A percentile compares a stretch with the other conserved stretches of the same genome.
These are phyloP conservation scores for Coemansia umbellata DNA, from an alignment of 192 early-diverging fungal species.

Conservation along the genomic window DNA sequence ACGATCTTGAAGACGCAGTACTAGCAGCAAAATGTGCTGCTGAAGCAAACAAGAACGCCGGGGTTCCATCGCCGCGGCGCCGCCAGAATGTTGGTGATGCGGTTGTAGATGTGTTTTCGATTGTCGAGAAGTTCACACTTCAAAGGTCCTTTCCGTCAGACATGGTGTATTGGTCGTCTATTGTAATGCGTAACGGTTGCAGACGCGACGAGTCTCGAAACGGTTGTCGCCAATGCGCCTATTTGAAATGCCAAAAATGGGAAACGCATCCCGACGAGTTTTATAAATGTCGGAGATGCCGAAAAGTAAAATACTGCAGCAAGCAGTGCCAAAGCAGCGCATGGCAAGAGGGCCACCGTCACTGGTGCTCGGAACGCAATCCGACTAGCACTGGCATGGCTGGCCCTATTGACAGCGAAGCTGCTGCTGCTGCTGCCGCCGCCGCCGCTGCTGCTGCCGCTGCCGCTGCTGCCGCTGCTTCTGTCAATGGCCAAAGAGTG, in stretches of 20 bases:
- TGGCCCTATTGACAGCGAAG: slow-evolving; percentile 9
- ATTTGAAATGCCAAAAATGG: slow-evolving; percentile 75
- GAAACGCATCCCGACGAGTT: slow-evolving; percentile 72
- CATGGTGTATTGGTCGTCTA: slow-evolving; percentile 66
- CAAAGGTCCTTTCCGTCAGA: slow-evolving; percentile 60
- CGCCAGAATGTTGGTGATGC: slow-evolving; percentile 14
- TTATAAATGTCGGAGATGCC: slow-evolving; percentile 82
- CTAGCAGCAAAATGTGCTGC: slow-evolving; percentile 34
- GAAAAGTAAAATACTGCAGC: slow-evolving; percentile 85
- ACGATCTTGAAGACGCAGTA: slow-evolving; percentile 25
- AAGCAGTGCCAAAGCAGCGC: slow-evolving; percentile 71
- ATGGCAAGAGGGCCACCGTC: slow-evolving; percentile 74
- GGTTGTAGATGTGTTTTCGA: slow-evolving; percentile 65
- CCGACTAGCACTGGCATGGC: slow-evolving; percentile 11
- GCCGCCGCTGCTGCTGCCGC: slow-evolving; percentile 30
- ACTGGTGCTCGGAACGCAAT: slow-evolving; percentile 70
- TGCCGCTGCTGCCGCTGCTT: slow-evolving; percentile 25
- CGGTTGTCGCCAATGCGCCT: slow-evolving; percentile 73
- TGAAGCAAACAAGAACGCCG: slow-evolving; percentile 19
- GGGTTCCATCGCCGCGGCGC: slow-evolving; percentile 27
- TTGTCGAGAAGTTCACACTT: slow-evolving; percentile 72
- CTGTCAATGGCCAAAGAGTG: slow-evolving; percentile 21
- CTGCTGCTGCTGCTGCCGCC: slow-evolving; percentile 19
- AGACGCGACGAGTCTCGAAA: slow-evolving; percentile 68
- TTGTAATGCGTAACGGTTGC: slow-evolving; percentile 79